Base-by-base conservation (phyloP, 169 alveolate species). In the Babesia ovis region DNA sequence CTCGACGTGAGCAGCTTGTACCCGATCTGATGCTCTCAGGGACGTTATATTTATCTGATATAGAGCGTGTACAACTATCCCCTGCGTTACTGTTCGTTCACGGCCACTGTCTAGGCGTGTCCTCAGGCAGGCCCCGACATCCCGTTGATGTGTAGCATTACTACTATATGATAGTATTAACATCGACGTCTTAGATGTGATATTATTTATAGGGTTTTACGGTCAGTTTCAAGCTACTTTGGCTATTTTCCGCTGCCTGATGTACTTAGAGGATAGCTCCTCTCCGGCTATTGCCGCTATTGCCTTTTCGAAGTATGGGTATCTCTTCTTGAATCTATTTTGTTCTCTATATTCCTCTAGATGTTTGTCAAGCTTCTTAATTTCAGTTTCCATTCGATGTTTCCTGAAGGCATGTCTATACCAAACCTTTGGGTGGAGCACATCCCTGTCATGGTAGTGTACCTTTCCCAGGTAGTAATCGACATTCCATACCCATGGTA, bases 401-500 rank as follows among this genome's bases (percentile, higher is more conserved):
- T 54, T 67, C 31, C 86, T 85, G 61, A 83, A 91, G 42, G 87
- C 96, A 20, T 77, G 66, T 20, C 91, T 73, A 60, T 92, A 92
- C 94, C 94, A 91, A 29, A 75, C 60, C 69, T 92, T 92, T 58
- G 93, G 93, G 9, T 91, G 93, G 31, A 92, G 67, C 29, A 90
- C 89, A 68, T 83, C 91, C 43, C 95, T 69, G 56, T 93, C 96
- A 59, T 86, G 90, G 66, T 69, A 88, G 72, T 93, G 95, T 57
- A 82, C 57, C 56, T 68, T 82, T 51, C 92, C 92, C 4, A 84
- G 75, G 72, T 90, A 90, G 80, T 89, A 86, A 57, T 84, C 88
- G 37, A 64, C 68, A 50, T 83, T 88, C 96, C 96, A 93, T 14
- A 93, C 90, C 96, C 96, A 93, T 25, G 95, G 95, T 34, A 93